Conservation (phyloP, 2,329 filamentous ascomycete genomes). For the Monilinia polystroma region DNA sequence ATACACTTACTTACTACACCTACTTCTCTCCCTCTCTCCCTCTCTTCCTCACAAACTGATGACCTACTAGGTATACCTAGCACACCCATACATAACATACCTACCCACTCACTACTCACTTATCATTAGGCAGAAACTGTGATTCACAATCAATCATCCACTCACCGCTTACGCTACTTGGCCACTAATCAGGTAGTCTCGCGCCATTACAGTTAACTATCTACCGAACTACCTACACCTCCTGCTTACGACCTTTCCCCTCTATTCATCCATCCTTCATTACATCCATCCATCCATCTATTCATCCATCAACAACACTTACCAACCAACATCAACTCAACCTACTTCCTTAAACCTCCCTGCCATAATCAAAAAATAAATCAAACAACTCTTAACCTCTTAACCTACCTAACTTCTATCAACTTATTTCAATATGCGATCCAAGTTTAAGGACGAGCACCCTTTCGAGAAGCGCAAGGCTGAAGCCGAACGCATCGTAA, state of each 20-base stretch:
- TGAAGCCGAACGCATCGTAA: slow-evolving; percentile 77
- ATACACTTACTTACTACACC: neutral
- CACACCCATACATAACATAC: too few species aligned
- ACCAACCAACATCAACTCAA: slow-evolving; percentile 9
- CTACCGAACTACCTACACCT: neutral
- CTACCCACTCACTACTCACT: neutral
- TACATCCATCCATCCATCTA: slow-evolving; percentile 23
- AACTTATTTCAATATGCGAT: slow-evolving; percentile 71
- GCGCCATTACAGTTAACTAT: neutral
- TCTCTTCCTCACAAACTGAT: neutral
- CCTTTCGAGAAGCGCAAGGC: slow-evolving; percentile 99
- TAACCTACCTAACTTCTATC: slow-evolving; percentile 23
- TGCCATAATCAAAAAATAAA: slow-evolving; percentile 3
- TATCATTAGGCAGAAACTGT: neutral
- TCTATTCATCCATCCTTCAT: slow-evolving; percentile 9
- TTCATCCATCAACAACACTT: slow-evolving; percentile 19
- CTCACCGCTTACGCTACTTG: slow-evolving; percentile 23
- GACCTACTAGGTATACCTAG: too few species aligned
- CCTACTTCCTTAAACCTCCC: neutral
- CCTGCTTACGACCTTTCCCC: slow-evolving; percentile 7
- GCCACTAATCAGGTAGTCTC: neutral
- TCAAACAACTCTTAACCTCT: neutral
- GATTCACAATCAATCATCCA: slow-evolving; percentile 6
- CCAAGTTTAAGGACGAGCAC: slow-evolving; percentile 99
- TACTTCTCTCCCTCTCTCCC: neutral